phyloP scores from a whole-genome alignment of 78 protist genomes.

The Salpingoeca rosetta region DNA sequence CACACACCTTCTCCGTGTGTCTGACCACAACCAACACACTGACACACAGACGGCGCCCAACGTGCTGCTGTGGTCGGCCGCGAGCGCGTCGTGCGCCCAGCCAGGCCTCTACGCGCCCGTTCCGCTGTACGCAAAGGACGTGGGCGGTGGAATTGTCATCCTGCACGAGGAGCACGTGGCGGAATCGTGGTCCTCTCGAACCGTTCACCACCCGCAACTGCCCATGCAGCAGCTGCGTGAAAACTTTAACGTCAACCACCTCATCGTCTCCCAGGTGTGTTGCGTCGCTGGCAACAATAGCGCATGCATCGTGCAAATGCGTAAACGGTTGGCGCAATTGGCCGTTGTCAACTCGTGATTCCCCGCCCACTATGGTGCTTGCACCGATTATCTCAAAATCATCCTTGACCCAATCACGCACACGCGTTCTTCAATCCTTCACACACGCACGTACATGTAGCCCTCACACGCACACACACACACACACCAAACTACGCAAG shows the following conservation, averaged over 20 bases:
- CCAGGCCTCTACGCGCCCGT: constrained; percentile 38
- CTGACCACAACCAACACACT: no score
- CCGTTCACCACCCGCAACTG: constrained; percentile 23
- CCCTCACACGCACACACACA: not conserved
- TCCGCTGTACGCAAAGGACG: constrained; percentile 48
- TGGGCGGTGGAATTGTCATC: not conserved
- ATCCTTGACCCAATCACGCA: constrained; percentile 43
- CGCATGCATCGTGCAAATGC: not conserved
- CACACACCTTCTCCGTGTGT: no score
- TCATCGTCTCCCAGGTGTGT: constrained; percentile 54
- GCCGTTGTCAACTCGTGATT: not conserved
- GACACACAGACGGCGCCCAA: constrained; percentile 24
- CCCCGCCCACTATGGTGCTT: no score
- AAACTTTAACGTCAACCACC: constrained; percentile 68
- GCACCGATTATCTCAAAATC: constrained; percentile 13
- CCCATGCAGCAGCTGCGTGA: constrained; percentile 64
- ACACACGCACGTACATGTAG: not conserved
- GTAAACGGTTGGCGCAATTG: not conserved
- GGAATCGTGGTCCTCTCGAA: not conserved
- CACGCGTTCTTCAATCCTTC: not conserved
- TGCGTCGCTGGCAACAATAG: no score
- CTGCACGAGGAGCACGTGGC: not conserved
- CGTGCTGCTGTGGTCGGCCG: constrained; percentile 62
- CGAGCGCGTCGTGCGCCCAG: constrained; percentile 44
- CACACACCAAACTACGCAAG: not conserved